Evolutionary conservation across 2,329 filamentous ascomycete species (phyloP).

Genomic region (Colletotrichum neosansevieriae): DNA sequence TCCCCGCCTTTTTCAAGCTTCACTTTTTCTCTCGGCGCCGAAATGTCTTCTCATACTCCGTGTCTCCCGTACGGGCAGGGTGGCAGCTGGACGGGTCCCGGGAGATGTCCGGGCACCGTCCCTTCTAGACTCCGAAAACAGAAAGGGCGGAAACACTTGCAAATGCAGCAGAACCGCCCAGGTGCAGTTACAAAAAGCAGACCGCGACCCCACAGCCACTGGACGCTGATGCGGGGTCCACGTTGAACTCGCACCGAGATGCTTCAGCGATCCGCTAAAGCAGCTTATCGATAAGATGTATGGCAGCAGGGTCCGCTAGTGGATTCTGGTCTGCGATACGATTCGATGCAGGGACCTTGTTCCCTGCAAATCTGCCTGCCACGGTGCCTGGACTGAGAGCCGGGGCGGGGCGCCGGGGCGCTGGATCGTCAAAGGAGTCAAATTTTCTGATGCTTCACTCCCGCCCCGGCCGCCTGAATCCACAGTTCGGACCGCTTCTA

Average conservation of each 20-base stretch:
- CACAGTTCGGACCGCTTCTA: slow-evolving; percentile 31
- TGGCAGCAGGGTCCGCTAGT: slow-evolving; percentile 7
- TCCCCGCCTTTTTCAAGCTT: not conserved
- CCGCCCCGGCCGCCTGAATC: slow-evolving; percentile 17
- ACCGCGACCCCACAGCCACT: not conserved
- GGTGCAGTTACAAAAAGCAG: slow-evolving; percentile 15
- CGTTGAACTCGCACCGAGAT: slow-evolving; percentile 23
- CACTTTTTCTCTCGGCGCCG: not conserved
- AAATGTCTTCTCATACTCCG: slow-evolving; percentile 5
- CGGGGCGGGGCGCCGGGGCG: slow-evolving; percentile 4
- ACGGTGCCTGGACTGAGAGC: not conserved
- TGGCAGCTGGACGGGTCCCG: not conserved
- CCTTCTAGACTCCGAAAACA: not conserved
- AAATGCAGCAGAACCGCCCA: slow-evolving; percentile 15
- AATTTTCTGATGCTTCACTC: slow-evolving; percentile 38
- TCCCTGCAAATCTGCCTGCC: too few relatives aligned
- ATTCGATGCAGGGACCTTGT: slow-evolving; percentile 34
- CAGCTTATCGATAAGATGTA: slow-evolving; percentile 33
- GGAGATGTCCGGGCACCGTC: not conserved
- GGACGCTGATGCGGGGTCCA: not conserved
- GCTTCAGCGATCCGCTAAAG: slow-evolving; percentile 14
- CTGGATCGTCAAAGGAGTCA: slow-evolving; percentile 32
- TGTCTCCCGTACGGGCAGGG: not conserved
- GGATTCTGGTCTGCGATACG: slow-evolving; percentile 29
- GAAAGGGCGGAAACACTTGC: slow-evolving; percentile 13